Percentiles rank a stretch among this genome's conserved stretches.
Evolutionary conservation across 208 protist genomes (phyloP).

Genomic region (Leishmania tarentolae): DNA sequence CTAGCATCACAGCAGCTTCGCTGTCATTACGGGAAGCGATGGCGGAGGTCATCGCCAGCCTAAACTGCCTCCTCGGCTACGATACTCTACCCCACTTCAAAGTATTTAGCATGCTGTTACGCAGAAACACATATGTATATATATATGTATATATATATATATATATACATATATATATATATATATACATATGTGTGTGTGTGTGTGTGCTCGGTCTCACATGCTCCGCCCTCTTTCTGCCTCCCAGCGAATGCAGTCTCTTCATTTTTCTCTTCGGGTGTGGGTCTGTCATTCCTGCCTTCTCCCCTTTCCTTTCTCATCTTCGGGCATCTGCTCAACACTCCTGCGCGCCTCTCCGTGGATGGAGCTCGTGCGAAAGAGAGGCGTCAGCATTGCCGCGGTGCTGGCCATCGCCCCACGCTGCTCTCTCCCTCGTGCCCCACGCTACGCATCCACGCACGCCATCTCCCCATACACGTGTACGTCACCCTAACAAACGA

Average conservation of each 20-base stretch:
- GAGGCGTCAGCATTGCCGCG: background rate
- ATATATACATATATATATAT: background rate
- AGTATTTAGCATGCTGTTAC: background rate
- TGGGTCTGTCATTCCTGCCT: background rate
- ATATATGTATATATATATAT: background rate
- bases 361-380: background rate
- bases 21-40: background rate
- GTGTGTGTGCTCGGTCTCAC: background rate
- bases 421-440: background rate
- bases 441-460: background rate
- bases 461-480: background rate
- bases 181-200: background rate
- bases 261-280: background rate
- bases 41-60: background rate
- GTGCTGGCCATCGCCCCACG: background rate
- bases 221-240: too few relatives aligned
- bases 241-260: background rate
- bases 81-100: background rate
- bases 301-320: background rate
- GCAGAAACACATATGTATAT: background rate
- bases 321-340: background rate
- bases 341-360: background rate
- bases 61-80: background rate
- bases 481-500: background rate
- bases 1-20: background rate